Evolutionary conservation across 805 yeast species (phyloP), one percentile per base, ranked within the genome.

Genomic region (Cyberlindnera nakhonratchasimensis): DNA sequence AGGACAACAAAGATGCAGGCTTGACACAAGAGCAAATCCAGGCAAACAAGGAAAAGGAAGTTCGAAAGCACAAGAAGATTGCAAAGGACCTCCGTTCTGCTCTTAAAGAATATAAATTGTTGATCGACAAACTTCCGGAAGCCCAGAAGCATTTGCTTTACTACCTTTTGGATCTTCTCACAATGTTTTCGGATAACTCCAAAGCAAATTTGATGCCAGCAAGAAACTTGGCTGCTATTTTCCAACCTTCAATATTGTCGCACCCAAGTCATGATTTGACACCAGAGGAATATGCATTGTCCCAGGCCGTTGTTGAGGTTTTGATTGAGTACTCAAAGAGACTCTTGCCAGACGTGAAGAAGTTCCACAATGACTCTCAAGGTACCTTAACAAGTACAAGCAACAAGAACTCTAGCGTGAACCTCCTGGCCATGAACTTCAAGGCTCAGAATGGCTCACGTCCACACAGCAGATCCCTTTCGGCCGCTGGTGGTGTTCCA

Each of bases 221-320:
- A 1, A 77, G 88, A 54, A 93, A 93, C 60, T 69, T 93, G 50
- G 96, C 98, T 1, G 96, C 98, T 2, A 86, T 93, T 43, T 93
- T 93, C 67, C 99, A 93, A 66, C 98, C 99, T 3, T 86, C 96
- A n/a, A 80, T 93, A 14, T 69, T 93, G 40, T 85, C 95, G 9
- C 98, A 91, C 62, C 96, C 96, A 5, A 76, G 74, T 51, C 97
- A 93, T 62, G 96, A 90, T 59, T 78, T 91, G 81, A 78, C 83
- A 31, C 97, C 97, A 1, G 87, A 80, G 24, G 97, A 93, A 63
- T 90, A 90, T 65, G 91, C 86, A 11, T 66, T 88, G 26, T 86
- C 96, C 5, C 88, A 90, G 51, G 72, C 80, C 7, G 96, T 87
- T 25, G 83, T 93, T 20, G 95, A 90, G 57, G 89, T 91, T 51